These are phyloP conservation scores for Fraxinus americana DNA, from an alignment of 257 asterid species.

Conservation along the genomic window DNA sequence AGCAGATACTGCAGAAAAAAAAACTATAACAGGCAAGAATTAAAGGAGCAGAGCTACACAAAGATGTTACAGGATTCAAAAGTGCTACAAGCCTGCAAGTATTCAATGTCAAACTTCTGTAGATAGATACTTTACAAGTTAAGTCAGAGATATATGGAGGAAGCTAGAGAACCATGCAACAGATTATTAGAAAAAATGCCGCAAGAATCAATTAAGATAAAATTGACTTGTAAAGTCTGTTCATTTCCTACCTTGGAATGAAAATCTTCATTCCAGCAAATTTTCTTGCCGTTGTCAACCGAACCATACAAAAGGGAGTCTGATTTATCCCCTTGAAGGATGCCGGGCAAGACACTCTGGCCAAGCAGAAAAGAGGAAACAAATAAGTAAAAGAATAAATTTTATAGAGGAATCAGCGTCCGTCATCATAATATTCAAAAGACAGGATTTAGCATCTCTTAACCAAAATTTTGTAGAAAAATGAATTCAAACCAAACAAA, in stretches of 20 bases:
- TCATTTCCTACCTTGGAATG: conserved; percentile 77
- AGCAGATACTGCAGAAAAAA: background rate
- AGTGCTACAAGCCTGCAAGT: background rate
- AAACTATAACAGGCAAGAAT: background rate
- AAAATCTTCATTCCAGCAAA: conserved; percentile 87
- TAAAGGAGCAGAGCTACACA: background rate
- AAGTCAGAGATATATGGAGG: conserved; percentile 1
- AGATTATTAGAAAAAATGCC: background rate
- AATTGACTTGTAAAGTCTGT: conserved; percentile 1
- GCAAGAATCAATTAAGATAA: conserved; percentile 6
- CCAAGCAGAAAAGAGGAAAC: conserved; percentile 27
- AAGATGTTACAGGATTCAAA: background rate
- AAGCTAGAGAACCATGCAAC: conserved; percentile 15
- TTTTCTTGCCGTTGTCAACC: conserved; percentile 95
- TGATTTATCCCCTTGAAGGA: conserved; percentile 95
- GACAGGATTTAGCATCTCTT: conserved; percentile 1
- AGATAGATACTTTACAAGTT: conserved; percentile 1
- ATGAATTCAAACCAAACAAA: background rate
- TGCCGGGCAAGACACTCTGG: conserved; percentile 96
- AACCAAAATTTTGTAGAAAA: background rate
- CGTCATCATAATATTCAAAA: background rate
- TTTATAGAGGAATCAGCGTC: background rate
- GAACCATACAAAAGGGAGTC: conserved; percentile 94
- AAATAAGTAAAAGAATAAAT: conserved; percentile 10
- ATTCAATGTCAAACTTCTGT: background rate